Percentiles rank a stretch among this genome's conserved stretches.
phyloP scores from a whole-genome alignment of 257 asterid genomes.

The Ilex asprella region DNA sequence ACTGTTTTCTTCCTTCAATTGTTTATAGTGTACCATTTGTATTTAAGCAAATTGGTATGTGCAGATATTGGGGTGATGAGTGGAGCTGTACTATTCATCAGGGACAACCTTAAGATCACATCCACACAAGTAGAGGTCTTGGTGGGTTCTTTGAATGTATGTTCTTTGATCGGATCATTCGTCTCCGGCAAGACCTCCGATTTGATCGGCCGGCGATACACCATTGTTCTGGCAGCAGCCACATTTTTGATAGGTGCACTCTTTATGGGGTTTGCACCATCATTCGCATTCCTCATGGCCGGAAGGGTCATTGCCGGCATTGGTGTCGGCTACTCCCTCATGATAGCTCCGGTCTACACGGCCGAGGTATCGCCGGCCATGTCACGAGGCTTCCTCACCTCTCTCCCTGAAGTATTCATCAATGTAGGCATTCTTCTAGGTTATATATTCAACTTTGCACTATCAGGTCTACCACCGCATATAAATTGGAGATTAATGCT shows the following conservation, averaged over 20 bases:
- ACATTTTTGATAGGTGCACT: slow-evolving; percentile 64
- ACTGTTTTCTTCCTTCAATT: no score
- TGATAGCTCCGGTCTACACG: slow-evolving; percentile 84
- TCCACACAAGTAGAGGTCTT: slow-evolving; percentile 47
- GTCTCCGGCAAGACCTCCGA: slow-evolving; percentile 88
- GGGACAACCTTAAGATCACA: slow-evolving; percentile 52
- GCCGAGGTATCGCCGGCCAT: slow-evolving; percentile 68
- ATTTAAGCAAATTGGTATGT: neutral
- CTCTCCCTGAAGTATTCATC: slow-evolving; percentile 84
- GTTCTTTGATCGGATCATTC: slow-evolving; percentile 60
- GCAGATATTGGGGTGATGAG: slow-evolving; percentile 88
- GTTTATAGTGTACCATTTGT: neutral
- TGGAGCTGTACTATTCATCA: slow-evolving; percentile 64
- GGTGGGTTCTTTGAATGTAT: slow-evolving; percentile 61
- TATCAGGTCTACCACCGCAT: slow-evolving; percentile 38
- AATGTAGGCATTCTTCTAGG: slow-evolving; percentile 67
- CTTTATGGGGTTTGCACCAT: slow-evolving; percentile 70
- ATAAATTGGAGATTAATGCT: slow-evolving; percentile 81
- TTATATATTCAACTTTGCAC: slow-evolving; percentile 41
- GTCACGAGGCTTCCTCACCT: slow-evolving; percentile 74
- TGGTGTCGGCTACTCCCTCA: slow-evolving; percentile 76
- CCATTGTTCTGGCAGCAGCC: slow-evolving; percentile 63
- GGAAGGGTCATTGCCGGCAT: slow-evolving; percentile 70
- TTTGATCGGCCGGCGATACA: slow-evolving; percentile 71
- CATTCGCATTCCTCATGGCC: slow-evolving; percentile 52